A percentile compares a stretch with the other conserved stretches of the same genome.
Conservation (phyloP, 2,329 filamentous ascomycete genomes). For the Fusarium algeriense region DNA sequence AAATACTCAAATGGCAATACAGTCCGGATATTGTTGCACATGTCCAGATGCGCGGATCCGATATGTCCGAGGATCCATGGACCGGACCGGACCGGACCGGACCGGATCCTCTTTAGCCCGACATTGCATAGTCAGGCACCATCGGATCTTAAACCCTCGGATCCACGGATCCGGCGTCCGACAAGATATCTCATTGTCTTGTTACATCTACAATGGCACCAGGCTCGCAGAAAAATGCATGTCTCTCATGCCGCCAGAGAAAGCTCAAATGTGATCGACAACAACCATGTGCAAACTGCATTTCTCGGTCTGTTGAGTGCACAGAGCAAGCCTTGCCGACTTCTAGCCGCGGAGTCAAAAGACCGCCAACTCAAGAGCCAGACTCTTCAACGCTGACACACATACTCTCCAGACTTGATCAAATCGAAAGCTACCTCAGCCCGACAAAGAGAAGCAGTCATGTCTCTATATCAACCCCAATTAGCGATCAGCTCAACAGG, state of each 20-base stretch:
- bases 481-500: not conserved
- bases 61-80: not conserved
- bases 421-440: not conserved
- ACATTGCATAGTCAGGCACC: not conserved
- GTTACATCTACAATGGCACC: not conserved
- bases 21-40: rapidly evolving
- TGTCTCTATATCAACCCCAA: not conserved
- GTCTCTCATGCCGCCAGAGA: slow-evolving; percentile 1
- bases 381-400: not conserved
- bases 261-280: not conserved
- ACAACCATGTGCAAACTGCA: not conserved
- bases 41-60: not conserved
- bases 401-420: not conserved
- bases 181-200: rapidly evolving
- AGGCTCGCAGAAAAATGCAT: not conserved
- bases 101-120: rapidly evolving
- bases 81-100: not conserved
- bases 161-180: not conserved
- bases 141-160: not conserved
- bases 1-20: not conserved
- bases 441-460: rapidly evolving
- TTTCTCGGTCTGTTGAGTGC: not conserved
- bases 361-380: not conserved
- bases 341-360: not conserved
- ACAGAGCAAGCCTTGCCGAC: not conserved